Conservation (phyloP, 768 basidiomycete species). For the Coprinopsis strossmayeri region DNA sequence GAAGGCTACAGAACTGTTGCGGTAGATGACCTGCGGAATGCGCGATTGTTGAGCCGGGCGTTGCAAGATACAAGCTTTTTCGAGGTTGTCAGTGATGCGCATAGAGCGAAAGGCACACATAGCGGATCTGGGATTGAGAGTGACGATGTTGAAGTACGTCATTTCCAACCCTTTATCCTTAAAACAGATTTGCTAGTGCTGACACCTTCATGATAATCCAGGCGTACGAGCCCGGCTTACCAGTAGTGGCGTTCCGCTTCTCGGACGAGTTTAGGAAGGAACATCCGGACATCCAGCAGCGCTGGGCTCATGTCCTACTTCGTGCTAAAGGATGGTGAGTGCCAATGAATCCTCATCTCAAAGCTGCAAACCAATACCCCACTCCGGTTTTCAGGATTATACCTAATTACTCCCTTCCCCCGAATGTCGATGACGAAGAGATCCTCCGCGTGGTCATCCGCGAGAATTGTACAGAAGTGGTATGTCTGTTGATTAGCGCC, state of each 20-base stretch:
- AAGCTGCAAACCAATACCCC: not conserved
- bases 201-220: no score
- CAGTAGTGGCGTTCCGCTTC: conserved; percentile 63
- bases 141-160: conserved; percentile 50
- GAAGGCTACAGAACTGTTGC: conserved; percentile 47
- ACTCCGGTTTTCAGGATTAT: conserved; percentile 31
- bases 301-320: conserved; percentile 49
- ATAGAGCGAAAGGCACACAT: conserved; percentile 30
- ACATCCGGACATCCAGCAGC: conserved; percentile 53
- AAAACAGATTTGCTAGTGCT: no score
- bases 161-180: no score
- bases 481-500: conserved; percentile 14
- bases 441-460: conserved; percentile 62
- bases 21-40: conserved; percentile 50
- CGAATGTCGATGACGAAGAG: conserved; percentile 45
- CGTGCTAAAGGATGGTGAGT: conserved; percentile 50
- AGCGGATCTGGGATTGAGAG: conserved; percentile 37
- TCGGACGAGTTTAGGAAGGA: conserved; percentile 48
- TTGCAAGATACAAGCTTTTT: conserved; percentile 43
- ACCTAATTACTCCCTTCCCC: conserved; percentile 48
- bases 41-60: conserved; percentile 55
- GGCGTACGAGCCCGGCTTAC: conserved; percentile 53
- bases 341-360: conserved; percentile 11
- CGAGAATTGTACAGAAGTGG: conserved; percentile 50
- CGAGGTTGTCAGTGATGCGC: conserved; percentile 50